A percentile compares a stretch with the other conserved stretches of the same genome.
Evolutionary conservation across 768 basidiomycete species (phyloP).

Genomic region (Termitomyces sp.): DNA sequence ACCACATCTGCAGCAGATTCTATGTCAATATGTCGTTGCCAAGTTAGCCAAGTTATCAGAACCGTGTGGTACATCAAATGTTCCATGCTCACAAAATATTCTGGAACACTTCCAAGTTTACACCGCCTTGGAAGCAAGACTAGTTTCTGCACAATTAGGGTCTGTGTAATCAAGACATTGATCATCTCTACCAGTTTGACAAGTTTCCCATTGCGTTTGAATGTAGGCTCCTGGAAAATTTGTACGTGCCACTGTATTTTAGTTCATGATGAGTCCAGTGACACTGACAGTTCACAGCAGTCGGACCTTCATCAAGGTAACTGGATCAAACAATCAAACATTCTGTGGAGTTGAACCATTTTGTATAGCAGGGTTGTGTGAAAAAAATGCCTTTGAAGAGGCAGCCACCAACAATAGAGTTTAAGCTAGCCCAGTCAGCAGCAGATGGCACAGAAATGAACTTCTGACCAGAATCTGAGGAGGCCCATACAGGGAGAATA

Average conservation of each 20-base stretch:
- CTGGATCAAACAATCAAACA: conserved; percentile 11
- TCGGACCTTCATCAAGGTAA: conserved; percentile 17
- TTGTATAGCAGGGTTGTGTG: conserved; percentile 17
- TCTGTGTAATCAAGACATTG: conserved; percentile 39
- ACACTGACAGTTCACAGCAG: background rate
- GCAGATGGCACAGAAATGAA: background rate
- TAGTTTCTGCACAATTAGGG: conserved; percentile 21
- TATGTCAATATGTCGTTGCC: conserved; percentile 26
- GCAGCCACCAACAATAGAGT: conserved; percentile 4
- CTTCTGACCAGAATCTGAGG: background rate
- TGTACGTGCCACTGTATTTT: conserved; percentile 10
- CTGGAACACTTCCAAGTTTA: conserved; percentile 29
- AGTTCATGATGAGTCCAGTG: conserved; percentile 1
- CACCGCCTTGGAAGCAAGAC: conserved; percentile 24
- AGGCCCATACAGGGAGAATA: background rate
- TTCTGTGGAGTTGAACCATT: conserved; percentile 12
- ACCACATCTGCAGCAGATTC: conserved; percentile 30
- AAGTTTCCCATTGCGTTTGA: conserved; percentile 49
- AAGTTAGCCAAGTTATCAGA: background rate
- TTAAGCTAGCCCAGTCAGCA: conserved; percentile 16
- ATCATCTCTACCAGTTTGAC: conserved; percentile 33
- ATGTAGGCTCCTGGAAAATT: conserved; percentile 23
- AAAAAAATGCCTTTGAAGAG: conserved; percentile 17
- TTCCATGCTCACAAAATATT: conserved; percentile 27
- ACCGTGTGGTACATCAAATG: background rate